Conservation (phyloP, 176 grass and related monocot genomes). For the Rhynchospora pubera region DNA sequence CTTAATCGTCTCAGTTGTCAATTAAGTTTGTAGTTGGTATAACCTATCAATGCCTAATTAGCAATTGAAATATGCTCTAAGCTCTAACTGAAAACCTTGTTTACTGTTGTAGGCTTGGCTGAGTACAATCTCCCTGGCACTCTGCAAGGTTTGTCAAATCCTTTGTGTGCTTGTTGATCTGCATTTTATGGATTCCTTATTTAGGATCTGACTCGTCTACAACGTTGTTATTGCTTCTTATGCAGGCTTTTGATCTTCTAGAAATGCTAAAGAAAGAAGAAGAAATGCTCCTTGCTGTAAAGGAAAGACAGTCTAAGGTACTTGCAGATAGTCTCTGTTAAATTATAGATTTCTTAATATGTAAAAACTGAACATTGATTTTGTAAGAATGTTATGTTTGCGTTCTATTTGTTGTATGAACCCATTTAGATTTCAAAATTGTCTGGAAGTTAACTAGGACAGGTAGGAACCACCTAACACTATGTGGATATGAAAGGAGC, state of each 20-base stretch:
- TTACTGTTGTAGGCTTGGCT: conserved; percentile 62
- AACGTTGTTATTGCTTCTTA: not conserved
- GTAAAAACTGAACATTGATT: not conserved
- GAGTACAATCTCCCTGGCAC: conserved; percentile 48
- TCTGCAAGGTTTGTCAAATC: conserved; percentile 65
- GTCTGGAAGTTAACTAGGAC: not conserved
- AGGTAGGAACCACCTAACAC: not conserved
- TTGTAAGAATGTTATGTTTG: not conserved
- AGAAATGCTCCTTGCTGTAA: conserved; percentile 78
- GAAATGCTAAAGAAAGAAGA: conserved; percentile 88
- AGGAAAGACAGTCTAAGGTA: conserved; percentile 70
- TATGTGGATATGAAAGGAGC: not conserved
- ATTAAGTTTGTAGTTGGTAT: not conserved
- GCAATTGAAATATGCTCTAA: not conserved
- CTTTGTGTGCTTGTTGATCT: not conserved
- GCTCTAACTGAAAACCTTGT: not conserved
- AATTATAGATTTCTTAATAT: not conserved
- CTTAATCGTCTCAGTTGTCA: not conserved
- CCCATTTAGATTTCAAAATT: not conserved
- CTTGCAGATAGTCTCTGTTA: not conserved
- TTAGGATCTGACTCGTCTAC: not conserved
- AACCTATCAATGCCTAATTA: not conserved
- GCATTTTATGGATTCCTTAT: not conserved
- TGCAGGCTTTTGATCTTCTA: conserved; percentile 78
- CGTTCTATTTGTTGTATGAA: not conserved